A percentile compares a stretch with the other conserved stretches of the same genome.
phyloP scores from a whole-genome alignment of 2,329 filamentous ascomycete species.

The Aspergillus pseudoglaucus region DNA sequence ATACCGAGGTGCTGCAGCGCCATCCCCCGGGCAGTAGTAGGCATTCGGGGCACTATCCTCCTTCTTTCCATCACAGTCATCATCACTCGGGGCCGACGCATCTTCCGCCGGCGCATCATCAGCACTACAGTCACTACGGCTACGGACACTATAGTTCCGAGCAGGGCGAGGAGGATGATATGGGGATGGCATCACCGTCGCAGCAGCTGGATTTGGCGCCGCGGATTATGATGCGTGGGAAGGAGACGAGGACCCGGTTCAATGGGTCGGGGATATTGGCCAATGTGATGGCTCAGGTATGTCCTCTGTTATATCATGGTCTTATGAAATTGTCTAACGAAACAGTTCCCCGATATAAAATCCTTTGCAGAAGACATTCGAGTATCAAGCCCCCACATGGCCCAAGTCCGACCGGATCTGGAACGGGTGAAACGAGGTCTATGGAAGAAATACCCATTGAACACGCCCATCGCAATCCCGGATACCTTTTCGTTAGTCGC shows the following conservation, averaged over 20 bases:
- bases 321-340: not conserved
- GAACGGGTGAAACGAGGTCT: constrained; percentile 25
- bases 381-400: constrained; percentile 29
- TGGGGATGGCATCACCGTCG: constrained; percentile 19
- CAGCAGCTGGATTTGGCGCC: constrained; percentile 28
- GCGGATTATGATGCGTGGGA: constrained; percentile 31
- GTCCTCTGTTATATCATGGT: not conserved
- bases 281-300: constrained; percentile 35
- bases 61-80: not conserved
- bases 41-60: not conserved
- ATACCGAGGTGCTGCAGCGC: constrained; percentile 22
- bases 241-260: constrained; percentile 36
- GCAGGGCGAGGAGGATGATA: constrained; percentile 13
- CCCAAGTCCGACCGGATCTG: constrained; percentile 28
- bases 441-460: constrained; percentile 24
- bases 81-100: not conserved
- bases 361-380: constrained; percentile 33
- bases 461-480: constrained; percentile 22
- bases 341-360: constrained; percentile 33
- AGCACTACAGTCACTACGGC: not conserved
- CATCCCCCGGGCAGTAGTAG: constrained; percentile 10
- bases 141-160: constrained; percentile 4
- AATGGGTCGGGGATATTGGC: constrained; percentile 35
- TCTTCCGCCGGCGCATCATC: too few relatives aligned
- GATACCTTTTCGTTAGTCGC: constrained; percentile 23